Percentiles rank a stretch among this genome's conserved stretches.
Evolutionary conservation across 768 basidiomycete species (phyloP).

Genomic region (Pisolithus microcarpus): DNA sequence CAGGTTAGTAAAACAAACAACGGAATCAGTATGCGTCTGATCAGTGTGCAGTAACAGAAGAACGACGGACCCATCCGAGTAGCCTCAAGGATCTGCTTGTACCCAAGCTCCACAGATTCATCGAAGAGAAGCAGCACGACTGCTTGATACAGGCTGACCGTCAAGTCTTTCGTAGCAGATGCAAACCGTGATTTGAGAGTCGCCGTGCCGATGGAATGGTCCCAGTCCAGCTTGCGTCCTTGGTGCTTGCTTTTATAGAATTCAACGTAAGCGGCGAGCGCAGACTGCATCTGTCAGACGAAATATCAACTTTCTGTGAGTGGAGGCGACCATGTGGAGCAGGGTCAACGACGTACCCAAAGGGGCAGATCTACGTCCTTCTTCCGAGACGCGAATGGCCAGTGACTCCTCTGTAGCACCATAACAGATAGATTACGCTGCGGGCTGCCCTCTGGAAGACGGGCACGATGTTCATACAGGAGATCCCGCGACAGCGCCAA

Average conservation of each 20-base stretch:
- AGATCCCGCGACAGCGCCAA: too few relatives aligned
- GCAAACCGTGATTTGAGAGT: conserved; percentile 67
- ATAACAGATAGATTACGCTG: too few relatives aligned
- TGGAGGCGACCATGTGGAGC: background rate
- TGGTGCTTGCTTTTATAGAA: conserved; percentile 80
- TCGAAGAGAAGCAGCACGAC: conserved; percentile 89
- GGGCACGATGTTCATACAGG: too few relatives aligned
- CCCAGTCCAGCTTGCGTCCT: conserved; percentile 74
- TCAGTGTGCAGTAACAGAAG: background rate
- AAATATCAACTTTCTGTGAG: conserved; percentile 7
- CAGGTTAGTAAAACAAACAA: too few relatives aligned
- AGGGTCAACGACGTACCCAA: conserved; percentile 31
- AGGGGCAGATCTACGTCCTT: conserved; percentile 47
- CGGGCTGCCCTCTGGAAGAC: too few relatives aligned
- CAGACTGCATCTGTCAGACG: conserved; percentile 57
- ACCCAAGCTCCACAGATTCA: conserved; percentile 49
- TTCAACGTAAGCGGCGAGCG: conserved; percentile 51
- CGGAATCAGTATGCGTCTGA: conserved; percentile 12
- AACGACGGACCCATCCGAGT: conserved; percentile 62
- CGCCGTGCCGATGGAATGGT: conserved; percentile 80
- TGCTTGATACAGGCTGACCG: too few relatives aligned
- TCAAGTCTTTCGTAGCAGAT: conserved; percentile 68
- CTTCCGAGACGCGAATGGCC: too few relatives aligned
- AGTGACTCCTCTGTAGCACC: too few relatives aligned
- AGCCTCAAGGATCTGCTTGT: conserved; percentile 57